Evolutionary conservation across 202 grass and related monocot species (phyloP), one percentile per base, ranked within the genome.

Genomic region (Bolboschoenoplectus hybrid): DNA sequence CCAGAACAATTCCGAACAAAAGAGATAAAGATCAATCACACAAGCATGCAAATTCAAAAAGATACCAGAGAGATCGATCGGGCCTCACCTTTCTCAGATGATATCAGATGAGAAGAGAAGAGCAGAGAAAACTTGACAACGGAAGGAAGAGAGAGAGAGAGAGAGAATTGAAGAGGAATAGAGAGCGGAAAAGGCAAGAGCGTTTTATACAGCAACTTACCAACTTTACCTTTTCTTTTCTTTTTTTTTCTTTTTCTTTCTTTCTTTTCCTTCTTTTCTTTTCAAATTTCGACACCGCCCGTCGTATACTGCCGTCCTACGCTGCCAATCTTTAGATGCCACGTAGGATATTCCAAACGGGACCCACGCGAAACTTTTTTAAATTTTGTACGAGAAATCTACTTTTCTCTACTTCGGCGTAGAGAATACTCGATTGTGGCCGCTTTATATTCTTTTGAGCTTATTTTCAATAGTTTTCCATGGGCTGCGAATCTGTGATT

Each of bases 291-390:
- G 32, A 57, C 74, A 79, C 50, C 51, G 51, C 39, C 51, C 52
- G 52, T 67, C 81, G 43, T 83, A 16, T 83, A 83, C 44, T 39
- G 43, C 80, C 60, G 53, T 66, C 26, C 80, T 82, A 82, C 80
- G 60, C 40, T 50, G 41, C 80, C 80, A 49, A 62, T 6, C 1
- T 17, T 9, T 38, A 11, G 32, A 34, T 55, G 81, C 81, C 81
- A 83, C 62, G 81, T 83, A 7, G 19, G 81, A 65, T 67, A 70
- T 38, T 80, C 3, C 86, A 65, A 44, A 82, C 11, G 14, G 51
- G 74, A 58, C 66, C 32, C 20, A 75, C 52, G 45, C 63, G 4
- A 41, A 12, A 7, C 1, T 16, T 51, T 26, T 38, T 66, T 2
- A 14, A 43, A n/a, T 32, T 62, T 64, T 9, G 19, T 55, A 51